phyloP scores from a whole-genome alignment of 768 basidiomycete genomes.

The Boletus speciosus region DNA sequence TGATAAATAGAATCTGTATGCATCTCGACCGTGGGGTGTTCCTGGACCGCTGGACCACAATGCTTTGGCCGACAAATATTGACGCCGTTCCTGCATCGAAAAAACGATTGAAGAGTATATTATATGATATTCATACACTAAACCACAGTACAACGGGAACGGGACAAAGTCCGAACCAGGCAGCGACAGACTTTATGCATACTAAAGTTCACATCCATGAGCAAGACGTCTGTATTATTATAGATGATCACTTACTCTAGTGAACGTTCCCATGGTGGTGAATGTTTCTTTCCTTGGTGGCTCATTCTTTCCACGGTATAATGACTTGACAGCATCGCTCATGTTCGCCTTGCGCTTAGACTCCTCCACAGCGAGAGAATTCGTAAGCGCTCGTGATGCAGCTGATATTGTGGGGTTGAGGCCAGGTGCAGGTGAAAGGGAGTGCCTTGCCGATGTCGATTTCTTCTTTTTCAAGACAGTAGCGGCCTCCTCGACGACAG shows the following conservation, averaged over 20 bases:
- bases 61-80: not conserved
- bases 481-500: constrained; percentile 25
- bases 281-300: constrained; percentile 76
- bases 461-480: constrained; percentile 45
- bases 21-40: not conserved
- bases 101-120: not conserved
- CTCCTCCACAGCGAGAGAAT: constrained; percentile 76
- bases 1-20: not conserved
- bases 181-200: constrained; percentile 12
- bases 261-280: constrained; percentile 91
- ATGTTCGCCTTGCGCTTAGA: constrained; percentile 77
- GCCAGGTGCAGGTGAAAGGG: constrained; percentile 28
- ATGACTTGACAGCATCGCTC: constrained; percentile 81
- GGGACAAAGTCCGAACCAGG: not conserved
- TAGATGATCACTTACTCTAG: constrained; percentile 57
- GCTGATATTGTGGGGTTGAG: constrained; percentile 50
- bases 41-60: not conserved
- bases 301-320: constrained; percentile 60
- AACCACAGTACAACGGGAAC: constrained; percentile 1
- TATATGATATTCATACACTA: constrained; percentile 11
- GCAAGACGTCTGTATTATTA: not conserved
- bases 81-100: not conserved
- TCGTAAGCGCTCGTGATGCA: constrained; percentile 63
- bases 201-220: constrained; percentile 14
- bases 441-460: constrained; percentile 5